Base-by-base conservation (phyloP, 257 asterid species). In the Nicotiana noctiflora region DNA sequence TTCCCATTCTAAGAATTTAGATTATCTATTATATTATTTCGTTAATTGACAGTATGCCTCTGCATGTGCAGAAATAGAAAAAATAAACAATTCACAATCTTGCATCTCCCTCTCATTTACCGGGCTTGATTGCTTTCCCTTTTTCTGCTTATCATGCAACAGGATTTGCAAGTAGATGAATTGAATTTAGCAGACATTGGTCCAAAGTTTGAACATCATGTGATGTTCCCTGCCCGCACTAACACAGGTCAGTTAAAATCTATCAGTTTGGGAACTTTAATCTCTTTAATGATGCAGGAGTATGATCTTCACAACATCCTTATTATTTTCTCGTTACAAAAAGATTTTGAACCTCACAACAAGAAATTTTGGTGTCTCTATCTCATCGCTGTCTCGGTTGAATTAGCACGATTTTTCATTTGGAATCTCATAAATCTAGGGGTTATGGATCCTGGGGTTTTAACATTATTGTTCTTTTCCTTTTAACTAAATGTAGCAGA, bases 201-300 rank as follows among this genome's bases (percentile, higher is more conserved):
- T 67, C 98, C 97, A 63, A 94, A 94, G 79, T 94, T 94, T 82
- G 98, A 94, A 82, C 90, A 90, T 80, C 93, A 93, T 75, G 88
- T 25, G 31, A 80, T 89, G 96, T 94, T 94, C 82, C 98, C 97
- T 55, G 93, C 97, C 70, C 94, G 98, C 84, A 94, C 98, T 80
- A 94, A 93, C 88, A 94, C 97, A 80, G 98, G 98, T 93, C 29
- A 17, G 83, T 79, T 88, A 46, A n/a, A 65, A 18, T 61, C 60
- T 63, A 17, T 44, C n/a, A 21, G 34, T 10, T 2, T 70, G 57
- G 27, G 77, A 68, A 79, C n/a, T 31, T 4, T 32, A 46, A 14
- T 70, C 3, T 44, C 19, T 70, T 40, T 12, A 34, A 64, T 18
- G 62, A 12, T 46, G 66, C 80, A 62, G 66, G 63, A 40, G 61